These are phyloP conservation scores for Boletus speciosus DNA, from an alignment of 768 basidiomycete genomes.

Conservation along the genomic window DNA sequence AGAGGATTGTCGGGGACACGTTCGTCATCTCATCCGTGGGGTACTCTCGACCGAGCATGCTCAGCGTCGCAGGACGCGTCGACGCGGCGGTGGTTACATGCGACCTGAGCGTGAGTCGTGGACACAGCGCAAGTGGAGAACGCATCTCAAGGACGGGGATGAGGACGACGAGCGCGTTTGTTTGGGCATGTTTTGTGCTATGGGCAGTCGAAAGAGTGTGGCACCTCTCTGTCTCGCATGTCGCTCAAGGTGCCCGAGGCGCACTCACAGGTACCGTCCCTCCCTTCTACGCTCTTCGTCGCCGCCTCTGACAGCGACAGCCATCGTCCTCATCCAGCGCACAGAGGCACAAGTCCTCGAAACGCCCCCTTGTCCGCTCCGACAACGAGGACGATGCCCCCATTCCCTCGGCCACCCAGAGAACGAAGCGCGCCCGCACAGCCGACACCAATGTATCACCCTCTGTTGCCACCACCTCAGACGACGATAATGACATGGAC, in stretches of 20 bases:
- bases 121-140: conserved; percentile 5
- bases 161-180: conserved; percentile 13
- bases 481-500: conserved; percentile 40
- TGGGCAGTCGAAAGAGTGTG: conserved; percentile 3
- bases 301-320: conserved; percentile 16
- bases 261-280: conserved; percentile 22
- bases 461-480: conserved; percentile 36
- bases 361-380: conserved; percentile 34
- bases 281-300: background rate
- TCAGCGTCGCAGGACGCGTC: conserved; percentile 28
- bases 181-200: conserved; percentile 15
- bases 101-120: conserved; percentile 5
- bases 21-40: conserved; percentile 80
- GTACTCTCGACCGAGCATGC: conserved; percentile 65
- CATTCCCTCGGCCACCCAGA: conserved; percentile 50
- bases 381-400: conserved; percentile 40
- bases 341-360: conserved; percentile 20
- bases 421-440: conserved; percentile 26
- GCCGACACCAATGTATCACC: conserved; percentile 27
- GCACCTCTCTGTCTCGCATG: conserved; percentile 2
- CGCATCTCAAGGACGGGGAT: conserved; percentile 14
- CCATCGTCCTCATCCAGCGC: conserved; percentile 11
- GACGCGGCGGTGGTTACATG: conserved; percentile 10
- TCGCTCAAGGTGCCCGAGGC: conserved; percentile 13
- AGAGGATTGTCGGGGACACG: conserved; percentile 77